A percentile compares a stretch with the other conserved stretches of the same genome.
Evolutionary conservation across 768 basidiomycete genomes (phyloP).

Genomic region (Lactarius pseudohatsudake): DNA sequence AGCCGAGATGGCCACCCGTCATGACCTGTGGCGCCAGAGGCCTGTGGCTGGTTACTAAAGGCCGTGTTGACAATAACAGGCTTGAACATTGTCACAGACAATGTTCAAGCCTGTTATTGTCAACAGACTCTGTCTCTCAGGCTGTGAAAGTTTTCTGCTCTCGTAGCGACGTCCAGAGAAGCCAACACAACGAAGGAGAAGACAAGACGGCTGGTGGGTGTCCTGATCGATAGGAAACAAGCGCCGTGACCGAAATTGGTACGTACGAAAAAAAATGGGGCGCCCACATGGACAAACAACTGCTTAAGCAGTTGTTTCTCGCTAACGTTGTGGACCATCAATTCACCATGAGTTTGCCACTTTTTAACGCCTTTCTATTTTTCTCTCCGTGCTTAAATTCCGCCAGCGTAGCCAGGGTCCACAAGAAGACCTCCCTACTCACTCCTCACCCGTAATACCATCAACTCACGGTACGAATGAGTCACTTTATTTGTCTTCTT

Average conservation of each 20-base stretch:
- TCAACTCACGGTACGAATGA: background rate
- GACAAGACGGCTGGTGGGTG: background rate
- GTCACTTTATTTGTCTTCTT: background rate
- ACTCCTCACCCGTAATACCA: background rate
- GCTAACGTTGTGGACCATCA: constrained; percentile 17
- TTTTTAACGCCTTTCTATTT: background rate
- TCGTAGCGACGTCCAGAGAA: background rate
- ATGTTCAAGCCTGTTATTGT: too few species aligned
- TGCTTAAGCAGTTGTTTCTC: constrained; percentile 35
- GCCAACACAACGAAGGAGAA: background rate
- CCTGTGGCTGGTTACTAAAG: background rate
- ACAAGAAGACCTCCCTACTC: background rate
- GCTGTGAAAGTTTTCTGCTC: background rate
- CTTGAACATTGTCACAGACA: background rate
- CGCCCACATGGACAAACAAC: constrained; percentile 52
- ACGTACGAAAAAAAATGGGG: constrained; percentile 27
- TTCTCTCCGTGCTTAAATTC: constrained; percentile 7
- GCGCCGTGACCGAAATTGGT: constrained; percentile 33
- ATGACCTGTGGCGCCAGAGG: constrained; percentile 3
- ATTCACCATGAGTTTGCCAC: constrained; percentile 22
- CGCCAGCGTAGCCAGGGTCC: background rate
- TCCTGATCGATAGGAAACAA: constrained; percentile 22
- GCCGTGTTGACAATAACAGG: background rate
- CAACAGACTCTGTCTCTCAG: background rate
- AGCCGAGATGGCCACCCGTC: background rate